A percentile compares a stretch with the other conserved stretches of the same genome.
phyloP scores from a whole-genome alignment of 345 rosid species.

The Eucalyptus sp. region DNA sequence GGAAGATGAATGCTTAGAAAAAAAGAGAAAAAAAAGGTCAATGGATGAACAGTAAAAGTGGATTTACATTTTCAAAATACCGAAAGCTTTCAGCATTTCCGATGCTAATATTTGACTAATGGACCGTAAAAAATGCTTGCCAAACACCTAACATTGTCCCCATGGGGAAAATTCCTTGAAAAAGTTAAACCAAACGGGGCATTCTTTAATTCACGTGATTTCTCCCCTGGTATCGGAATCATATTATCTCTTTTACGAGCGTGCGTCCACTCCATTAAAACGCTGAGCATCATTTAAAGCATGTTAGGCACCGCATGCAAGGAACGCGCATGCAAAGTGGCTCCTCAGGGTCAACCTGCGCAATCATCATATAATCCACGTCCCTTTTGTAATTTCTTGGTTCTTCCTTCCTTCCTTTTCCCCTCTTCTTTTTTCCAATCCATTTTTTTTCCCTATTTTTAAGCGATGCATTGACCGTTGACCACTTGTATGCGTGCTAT shows the following conservation, averaged over 20 bases:
- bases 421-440: background rate
- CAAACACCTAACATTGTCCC: no score
- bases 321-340: background rate
- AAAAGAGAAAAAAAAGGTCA: fast-evolving
- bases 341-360: background rate
- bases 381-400: background rate
- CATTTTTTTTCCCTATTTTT: background rate
- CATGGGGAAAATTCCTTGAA: fast-evolving
- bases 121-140: fast-evolving
- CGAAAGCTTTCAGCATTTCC: fast-evolving
- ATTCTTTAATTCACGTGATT: no score
- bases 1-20: no score
- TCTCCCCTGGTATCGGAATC: fast-evolving
- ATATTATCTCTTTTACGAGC: no score
- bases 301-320: background rate
- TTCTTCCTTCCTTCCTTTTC: background rate
- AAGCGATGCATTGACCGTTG: background rate
- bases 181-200: fast-evolving
- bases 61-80: fast-evolving
- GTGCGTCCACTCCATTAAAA: no score
- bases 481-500: background rate
- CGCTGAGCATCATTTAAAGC: background rate
- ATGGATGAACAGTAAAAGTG: no score
- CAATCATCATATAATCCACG: background rate
- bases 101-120: fast-evolving